phyloP scores from a whole-genome alignment of 2,329 filamentous ascomycete genomes.

The Fusarium newnesense region DNA sequence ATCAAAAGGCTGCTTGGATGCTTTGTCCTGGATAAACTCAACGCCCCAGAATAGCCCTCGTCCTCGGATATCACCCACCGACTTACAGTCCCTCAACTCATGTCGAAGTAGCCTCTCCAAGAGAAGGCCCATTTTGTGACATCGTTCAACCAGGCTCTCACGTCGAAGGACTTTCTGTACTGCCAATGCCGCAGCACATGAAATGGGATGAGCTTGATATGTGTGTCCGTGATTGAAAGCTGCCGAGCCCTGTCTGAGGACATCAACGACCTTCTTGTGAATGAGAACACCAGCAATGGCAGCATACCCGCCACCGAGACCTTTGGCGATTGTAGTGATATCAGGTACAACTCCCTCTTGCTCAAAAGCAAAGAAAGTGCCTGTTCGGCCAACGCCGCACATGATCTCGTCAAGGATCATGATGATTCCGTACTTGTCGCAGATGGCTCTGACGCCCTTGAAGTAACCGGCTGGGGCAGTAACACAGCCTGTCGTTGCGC shows the following conservation, averaged over 20 bases:
- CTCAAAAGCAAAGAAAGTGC: constrained; percentile 68
- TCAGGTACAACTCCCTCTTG: constrained; percentile 44
- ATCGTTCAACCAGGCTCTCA: constrained; percentile 68
- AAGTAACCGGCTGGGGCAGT: constrained; percentile 26
- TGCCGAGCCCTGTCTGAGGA: constrained; percentile 49
- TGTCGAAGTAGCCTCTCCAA: not conserved
- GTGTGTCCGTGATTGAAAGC: constrained; percentile 67
- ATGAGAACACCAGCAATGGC: constrained; percentile 71
- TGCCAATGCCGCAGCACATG: constrained; percentile 70
- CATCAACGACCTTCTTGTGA: constrained; percentile 60
- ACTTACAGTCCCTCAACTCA: not conserved
- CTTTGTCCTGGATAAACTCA: constrained; percentile 55
- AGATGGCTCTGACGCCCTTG: constrained; percentile 50
- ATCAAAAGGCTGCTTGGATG: constrained; percentile 50
- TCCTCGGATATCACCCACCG: constrained; percentile 5
- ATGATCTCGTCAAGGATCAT: constrained; percentile 70
- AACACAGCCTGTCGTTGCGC: constrained; percentile 56
- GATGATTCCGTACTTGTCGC: constrained; percentile 64
- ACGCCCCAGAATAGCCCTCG: constrained; percentile 57
- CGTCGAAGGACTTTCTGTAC: constrained; percentile 69
- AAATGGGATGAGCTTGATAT: constrained; percentile 68
- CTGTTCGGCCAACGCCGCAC: constrained; percentile 66
- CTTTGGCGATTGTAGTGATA: constrained; percentile 56
- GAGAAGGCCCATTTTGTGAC: constrained; percentile 60
- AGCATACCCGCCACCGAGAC: constrained; percentile 61